Conservation (phyloP, 108 stramenopile species). For the Cyclotella kingstonii region DNA sequence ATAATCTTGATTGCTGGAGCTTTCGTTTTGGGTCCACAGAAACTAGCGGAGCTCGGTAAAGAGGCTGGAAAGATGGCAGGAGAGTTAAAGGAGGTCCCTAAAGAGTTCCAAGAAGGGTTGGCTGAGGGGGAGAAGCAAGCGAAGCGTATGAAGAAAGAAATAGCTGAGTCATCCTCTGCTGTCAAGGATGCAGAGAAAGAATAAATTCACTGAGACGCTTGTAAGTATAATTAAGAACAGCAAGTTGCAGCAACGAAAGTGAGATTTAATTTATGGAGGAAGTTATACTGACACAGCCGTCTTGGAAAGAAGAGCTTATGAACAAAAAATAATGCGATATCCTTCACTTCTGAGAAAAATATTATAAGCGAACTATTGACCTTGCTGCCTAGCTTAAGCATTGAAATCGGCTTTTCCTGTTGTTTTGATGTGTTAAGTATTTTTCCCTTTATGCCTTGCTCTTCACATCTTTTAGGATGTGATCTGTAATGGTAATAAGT, state of each 20-base stretch:
- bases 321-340: too few relatives aligned
- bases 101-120: conserved; percentile 93
- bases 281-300: too few relatives aligned
- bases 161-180: conserved; percentile 23
- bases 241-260: background rate
- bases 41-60: conserved; percentile 88
- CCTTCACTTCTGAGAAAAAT: too few relatives aligned
- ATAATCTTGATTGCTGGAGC: conserved; percentile 89
- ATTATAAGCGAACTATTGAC: too few relatives aligned
- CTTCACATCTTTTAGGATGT: too few relatives aligned
- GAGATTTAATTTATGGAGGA: background rate
- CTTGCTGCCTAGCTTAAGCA: too few relatives aligned
- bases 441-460: too few relatives aligned
- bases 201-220: conserved; percentile 5
- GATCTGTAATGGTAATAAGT: too few relatives aligned
- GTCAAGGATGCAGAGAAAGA: conserved; percentile 44
- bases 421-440: too few relatives aligned
- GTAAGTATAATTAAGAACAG: background rate
- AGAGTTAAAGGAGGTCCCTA: conserved; percentile 93
- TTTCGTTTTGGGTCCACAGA: conserved; percentile 91
- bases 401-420: too few relatives aligned
- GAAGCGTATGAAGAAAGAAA: conserved; percentile 59
- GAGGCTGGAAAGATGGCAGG: conserved; percentile 95
- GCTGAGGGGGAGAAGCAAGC: conserved; percentile 85
- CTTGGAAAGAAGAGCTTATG: too few relatives aligned